Base-by-base conservation (phyloP, 306 rosid species). In the Rubus idaeus region DNA sequence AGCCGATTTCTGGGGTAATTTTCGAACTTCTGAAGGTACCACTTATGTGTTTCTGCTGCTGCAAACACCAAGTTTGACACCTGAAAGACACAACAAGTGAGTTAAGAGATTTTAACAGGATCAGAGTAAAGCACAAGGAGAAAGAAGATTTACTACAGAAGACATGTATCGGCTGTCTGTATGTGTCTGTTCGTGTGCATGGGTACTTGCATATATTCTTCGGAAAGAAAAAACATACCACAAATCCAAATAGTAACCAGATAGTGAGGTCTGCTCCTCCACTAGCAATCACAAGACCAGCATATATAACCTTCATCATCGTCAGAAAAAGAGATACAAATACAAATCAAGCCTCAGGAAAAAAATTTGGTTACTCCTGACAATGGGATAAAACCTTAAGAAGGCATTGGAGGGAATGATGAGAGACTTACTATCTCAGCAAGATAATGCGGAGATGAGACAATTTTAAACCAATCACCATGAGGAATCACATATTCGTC, bases 391-490 rank as follows among this genome's bases (percentile, higher is more conserved):
- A 62, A 6, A 3, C 46, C 5, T 64, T 16, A 20, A 64, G 70
- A 35, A 44, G 56, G 52, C 17, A 74, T 40, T 73, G 44, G 57
- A 26, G 42, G 14, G 41, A 67, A 79, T 86, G 55, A 74, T 30
- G 78, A 77, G 73, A 77, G 26, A 75, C 58, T 85, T 89, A 92
- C 98, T 37, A 92, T 90, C 87, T 92, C 98, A 41, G 97, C 87
- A 60, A 95, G 93, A 83, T 94, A 94, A 70, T 94, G 98, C 6
- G 98, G 90, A 41, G 93, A 92, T 6, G 97, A 94, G 49, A 94
- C 98, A 0, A 82, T 20, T 78, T 88, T 87, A 69, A 94, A 94
- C 98, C 97, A 94, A 83, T 90, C 96, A 45, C 96, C 98, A 6
- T 17, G 78, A 79, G 98, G 97, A 77, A 92, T 92, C 75, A 79